Percentiles rank a stretch among this genome's conserved stretches.
These are phyloP conservation scores for Globisporangium alternatum DNA, from an alignment of 352 stramenopile species.

Conservation along the genomic window DNA sequence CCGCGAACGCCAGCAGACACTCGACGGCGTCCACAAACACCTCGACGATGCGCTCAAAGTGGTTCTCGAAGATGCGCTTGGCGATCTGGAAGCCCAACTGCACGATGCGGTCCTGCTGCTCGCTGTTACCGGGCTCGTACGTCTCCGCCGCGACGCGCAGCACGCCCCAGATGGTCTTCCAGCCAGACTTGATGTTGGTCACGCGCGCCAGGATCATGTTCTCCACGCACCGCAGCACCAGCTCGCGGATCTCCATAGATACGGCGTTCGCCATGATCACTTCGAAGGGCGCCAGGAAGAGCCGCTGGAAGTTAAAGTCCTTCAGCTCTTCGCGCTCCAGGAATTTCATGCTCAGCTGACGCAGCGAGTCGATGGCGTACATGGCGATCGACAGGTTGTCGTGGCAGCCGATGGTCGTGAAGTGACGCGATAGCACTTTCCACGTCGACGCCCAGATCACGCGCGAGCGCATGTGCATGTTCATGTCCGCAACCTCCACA, in stretches of 20 bases:
- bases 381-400: slow-evolving; percentile 96
- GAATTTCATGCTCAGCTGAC: slow-evolving; percentile 99
- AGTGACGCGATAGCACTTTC: slow-evolving; percentile 96
- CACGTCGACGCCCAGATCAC: slow-evolving; percentile 99
- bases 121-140: slow-evolving; percentile 51
- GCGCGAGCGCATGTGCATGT: slow-evolving; percentile 96
- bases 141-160: slow-evolving; percentile 86
- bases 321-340: slow-evolving; percentile 97
- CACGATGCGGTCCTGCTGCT: slow-evolving; percentile 76
- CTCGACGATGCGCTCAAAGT: slow-evolving; percentile 73
- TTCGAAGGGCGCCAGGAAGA: slow-evolving; percentile 98
- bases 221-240: slow-evolving; percentile 90
- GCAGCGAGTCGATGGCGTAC: slow-evolving; percentile 99
- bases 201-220: slow-evolving; percentile 90
- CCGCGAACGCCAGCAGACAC: slow-evolving; percentile 73
- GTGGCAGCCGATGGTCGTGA: slow-evolving; percentile 96
- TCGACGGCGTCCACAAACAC: slow-evolving; percentile 83
- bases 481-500: slow-evolving; percentile 99
- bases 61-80: slow-evolving; percentile 75
- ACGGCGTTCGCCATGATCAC: slow-evolving; percentile 89
- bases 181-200: slow-evolving; percentile 89
- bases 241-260: slow-evolving; percentile 83
- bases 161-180: slow-evolving; percentile 94
- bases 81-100: slow-evolving; percentile 85
- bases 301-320: slow-evolving; percentile 99